phyloP scores from a whole-genome alignment of 164 flowering plant species.

The Aristolochia contorta region DNA sequence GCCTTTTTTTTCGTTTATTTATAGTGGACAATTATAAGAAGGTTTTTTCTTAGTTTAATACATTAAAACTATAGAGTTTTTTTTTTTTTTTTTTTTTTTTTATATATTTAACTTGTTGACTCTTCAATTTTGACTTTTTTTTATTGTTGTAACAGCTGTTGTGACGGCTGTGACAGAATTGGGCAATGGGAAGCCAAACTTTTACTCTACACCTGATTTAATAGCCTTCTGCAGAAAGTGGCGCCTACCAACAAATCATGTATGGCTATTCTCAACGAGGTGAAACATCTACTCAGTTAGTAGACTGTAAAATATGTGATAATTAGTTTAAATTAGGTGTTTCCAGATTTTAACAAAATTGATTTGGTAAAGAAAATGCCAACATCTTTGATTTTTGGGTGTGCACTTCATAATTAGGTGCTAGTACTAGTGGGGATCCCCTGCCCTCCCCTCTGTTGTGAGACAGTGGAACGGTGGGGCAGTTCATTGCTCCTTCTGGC shows the following conservation, averaged over 20 bases:
- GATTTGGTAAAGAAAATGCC: too few species aligned
- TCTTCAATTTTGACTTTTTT: neutral
- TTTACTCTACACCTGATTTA: conserved; percentile 86
- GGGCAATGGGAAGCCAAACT: conserved; percentile 83
- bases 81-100: neutral
- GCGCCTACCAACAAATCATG: conserved; percentile 93
- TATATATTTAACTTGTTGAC: too few species aligned
- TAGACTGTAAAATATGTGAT: neutral
- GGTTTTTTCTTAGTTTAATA: neutral
- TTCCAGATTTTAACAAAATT: too few species aligned
- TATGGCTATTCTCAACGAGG: conserved; percentile 95
- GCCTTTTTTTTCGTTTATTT: neutral
- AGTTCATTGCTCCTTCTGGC: too few species aligned
- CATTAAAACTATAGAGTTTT: neutral
- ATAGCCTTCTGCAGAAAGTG: conserved; percentile 90
- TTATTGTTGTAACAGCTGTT: conserved; percentile 47
- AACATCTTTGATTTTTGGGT: too few species aligned
- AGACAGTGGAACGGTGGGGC: too few species aligned
- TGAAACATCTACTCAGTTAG: conserved; percentile 12
- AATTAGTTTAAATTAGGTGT: neutral
- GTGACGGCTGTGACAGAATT: conserved; percentile 95
- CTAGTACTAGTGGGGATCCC: too few species aligned
- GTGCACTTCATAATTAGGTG: too few species aligned
- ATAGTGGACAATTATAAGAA: neutral
- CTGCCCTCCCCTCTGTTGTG: too few species aligned